These are phyloP conservation scores for Ceratobasidium sp. DNA, from an alignment of 1,284 basidiomycete genomes.

Conservation along the genomic window DNA sequence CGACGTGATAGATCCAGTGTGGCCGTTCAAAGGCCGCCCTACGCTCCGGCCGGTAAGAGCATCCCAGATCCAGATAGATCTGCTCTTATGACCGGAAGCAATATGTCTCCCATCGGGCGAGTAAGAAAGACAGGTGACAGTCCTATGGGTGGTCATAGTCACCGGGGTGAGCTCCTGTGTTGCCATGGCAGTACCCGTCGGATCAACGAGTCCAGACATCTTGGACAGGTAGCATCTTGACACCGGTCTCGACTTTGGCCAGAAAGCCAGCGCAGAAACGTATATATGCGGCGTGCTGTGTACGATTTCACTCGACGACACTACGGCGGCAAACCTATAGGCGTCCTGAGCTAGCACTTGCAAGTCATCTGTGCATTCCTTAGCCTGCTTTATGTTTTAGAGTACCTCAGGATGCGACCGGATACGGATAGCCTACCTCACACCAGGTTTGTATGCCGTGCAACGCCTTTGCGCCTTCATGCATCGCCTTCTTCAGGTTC, in stretches of 20 bases:
- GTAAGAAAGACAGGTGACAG: too few species aligned
- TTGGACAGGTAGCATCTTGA: not conserved
- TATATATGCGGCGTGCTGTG: conserved; percentile 21
- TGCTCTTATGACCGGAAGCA: too few species aligned
- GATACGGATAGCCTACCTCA: not conserved
- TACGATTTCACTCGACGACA: not conserved
- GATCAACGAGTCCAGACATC: not conserved
- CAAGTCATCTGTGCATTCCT: too few species aligned
- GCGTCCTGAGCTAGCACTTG: not conserved
- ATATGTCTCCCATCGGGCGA: too few species aligned
- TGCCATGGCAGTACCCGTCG: not conserved
- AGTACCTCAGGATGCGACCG: not conserved
- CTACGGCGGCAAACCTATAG: not conserved
- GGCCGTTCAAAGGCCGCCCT: too few species aligned
- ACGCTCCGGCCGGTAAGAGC: too few species aligned
- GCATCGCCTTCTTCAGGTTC: not conserved
- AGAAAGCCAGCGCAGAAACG: not conserved
- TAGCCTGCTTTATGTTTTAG: not conserved
- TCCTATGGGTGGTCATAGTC: not conserved
- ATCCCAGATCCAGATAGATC: too few species aligned
- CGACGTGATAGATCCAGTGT: too few species aligned
- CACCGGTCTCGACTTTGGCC: not conserved
- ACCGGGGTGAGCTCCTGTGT: not conserved
- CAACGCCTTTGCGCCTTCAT: not conserved
- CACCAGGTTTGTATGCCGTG: not conserved